phyloP scores from a whole-genome alignment of 2,329 filamentous ascomycete genomes.

The Exophiala mesophila region DNA sequence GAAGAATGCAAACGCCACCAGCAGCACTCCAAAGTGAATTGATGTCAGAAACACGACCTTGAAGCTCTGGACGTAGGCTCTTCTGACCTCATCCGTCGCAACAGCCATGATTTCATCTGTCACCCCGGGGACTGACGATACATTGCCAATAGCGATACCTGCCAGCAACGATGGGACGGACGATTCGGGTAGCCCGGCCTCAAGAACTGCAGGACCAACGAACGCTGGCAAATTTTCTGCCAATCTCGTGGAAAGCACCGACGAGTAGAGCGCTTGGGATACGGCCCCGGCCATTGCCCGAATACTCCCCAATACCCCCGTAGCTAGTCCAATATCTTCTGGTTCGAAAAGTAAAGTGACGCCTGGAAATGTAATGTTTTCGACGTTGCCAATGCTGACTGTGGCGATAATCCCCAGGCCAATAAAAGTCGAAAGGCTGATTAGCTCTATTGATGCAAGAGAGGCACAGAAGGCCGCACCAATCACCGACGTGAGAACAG shows the following conservation, averaged over 20 bases:
- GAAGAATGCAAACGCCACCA: too few species aligned
- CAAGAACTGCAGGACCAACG: constrained; percentile 29
- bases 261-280: constrained; percentile 22
- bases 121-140: too few species aligned
- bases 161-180: constrained; percentile 33
- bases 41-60: too few species aligned
- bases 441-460: constrained; percentile 16
- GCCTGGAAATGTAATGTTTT: constrained; percentile 22
- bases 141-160: too few species aligned
- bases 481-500: constrained; percentile 10
- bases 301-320: constrained; percentile 24
- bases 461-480: constrained; percentile 22
- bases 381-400: constrained; percentile 21
- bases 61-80: too few species aligned
- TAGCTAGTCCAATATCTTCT: constrained; percentile 26
- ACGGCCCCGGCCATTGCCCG: constrained; percentile 23
- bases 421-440: constrained; percentile 17
- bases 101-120: too few species aligned
- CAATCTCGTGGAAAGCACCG: constrained; percentile 21
- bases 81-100: too few species aligned
- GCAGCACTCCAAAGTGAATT: too few species aligned
- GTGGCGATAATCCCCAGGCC: constrained; percentile 24
- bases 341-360: constrained; percentile 21
- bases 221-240: constrained; percentile 27
- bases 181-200: constrained; percentile 35